Base-by-base conservation (phyloP, 768 basidiomycete species). In the Mycena olivaceomarginata region DNA sequence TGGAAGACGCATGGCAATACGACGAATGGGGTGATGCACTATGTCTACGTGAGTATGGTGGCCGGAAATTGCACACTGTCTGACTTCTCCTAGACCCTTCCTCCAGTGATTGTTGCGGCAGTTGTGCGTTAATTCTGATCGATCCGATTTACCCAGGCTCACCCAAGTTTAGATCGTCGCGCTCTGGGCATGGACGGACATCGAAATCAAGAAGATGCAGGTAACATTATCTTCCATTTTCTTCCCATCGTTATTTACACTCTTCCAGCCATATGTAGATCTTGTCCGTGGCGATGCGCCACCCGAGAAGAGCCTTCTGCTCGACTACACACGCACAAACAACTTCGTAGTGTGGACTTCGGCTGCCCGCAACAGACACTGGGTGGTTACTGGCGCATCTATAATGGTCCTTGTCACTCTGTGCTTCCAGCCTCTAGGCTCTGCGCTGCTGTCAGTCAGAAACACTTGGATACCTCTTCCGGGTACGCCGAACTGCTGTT, bases 181-280 rank as follows among this genome's bases (percentile, higher is more conserved):
- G 0, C 74, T 91, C 69, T 92, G 91, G 91, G 83, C 89, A 7
- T 91, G 91, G 91, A 91, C 90, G 7, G 91, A 91, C 77, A 85
- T 90, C 37, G 91, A 91, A 75, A 89, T 93, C 66, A 90, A 91
- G 79, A 90, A 88, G 81, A 88, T 92, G 83, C 92, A 92, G 85
- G 90, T 89, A 40, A 82, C 62, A 20, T n/a, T 16, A 4, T 25
- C 10, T 62, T 31, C n/a, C 48, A 43, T 68, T 48, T 43, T n/a
- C 41, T n/a, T 53, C 43, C 4, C 13, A 31, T 48, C 67, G 13
- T 45, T 31, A 56, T 62, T 72, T 31, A 76, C 46, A 39, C 64
- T 18, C 41, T 37, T 66, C 7, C 56, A 92, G 90, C 92, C 92
- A 9, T 92, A 92, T 79, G 88, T 92, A 31, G 91, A 92, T 75